Evolutionary conservation across 2,329 filamentous ascomycete genomes (phyloP), one percentile per base, ranked within the genome.

Genomic region (Alternaria sp.): DNA sequence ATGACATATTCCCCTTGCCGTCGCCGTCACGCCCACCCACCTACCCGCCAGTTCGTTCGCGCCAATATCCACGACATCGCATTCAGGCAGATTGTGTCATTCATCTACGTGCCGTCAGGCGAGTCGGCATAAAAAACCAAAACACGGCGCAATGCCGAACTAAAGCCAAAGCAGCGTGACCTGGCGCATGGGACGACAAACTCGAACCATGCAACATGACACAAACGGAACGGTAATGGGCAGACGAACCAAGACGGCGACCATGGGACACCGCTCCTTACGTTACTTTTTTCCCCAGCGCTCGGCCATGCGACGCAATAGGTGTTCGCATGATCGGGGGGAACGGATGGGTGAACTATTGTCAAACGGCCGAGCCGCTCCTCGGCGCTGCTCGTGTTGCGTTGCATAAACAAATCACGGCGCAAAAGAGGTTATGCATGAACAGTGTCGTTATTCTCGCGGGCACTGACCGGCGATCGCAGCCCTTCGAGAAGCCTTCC

Each of bases 301-400:
- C 62, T 50, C 49, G 49, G 49, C 30, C 30, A 36, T 54, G 59
- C 66, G 65, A 65, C 54, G 45, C 45, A 44, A 23, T 45, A 44
- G 49, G 54, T 47, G 64, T 60, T 57, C 62, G 64, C 64, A 67
- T 61, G 49, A 50, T 62, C 65, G 52, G 36, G 52, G 36, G 36
- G 58, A 62, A 62, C 67, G 49, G 13, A 52, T 73, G 40, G 26
- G 72, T 71, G 72, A 74, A 75, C 72, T n/a, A 73, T 69, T 68
- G 70, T 68, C 70, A 69, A 71, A 75, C 70, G 62, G 46, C 49
- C 60, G 59, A 66, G 52, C 58, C 51, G 51, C 21, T 32, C 32
- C 59, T 40, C 32, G 57, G 49, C 49, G 13, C 49, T 21, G 19
- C 28, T 36, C 9, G 28, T 36, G 28, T 23, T 25, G 49, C 19